Base-by-base conservation (phyloP, 768 basidiomycete genomes). In the Phaeotremella skinneri region DNA sequence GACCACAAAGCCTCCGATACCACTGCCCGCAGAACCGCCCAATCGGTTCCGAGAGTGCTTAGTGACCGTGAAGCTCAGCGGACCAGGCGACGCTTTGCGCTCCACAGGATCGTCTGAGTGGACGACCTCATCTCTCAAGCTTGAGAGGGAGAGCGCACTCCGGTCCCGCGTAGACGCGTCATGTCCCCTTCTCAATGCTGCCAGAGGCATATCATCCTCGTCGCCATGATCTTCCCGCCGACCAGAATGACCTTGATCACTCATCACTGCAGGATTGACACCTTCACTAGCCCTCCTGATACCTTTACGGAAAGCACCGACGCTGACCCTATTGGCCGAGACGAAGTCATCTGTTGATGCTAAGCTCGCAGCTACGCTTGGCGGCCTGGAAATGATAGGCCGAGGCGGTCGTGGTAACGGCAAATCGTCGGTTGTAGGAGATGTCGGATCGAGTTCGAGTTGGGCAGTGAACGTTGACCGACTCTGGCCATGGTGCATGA, bases 161-260 rank as follows among this genome's bases (percentile, higher is more conserved):
- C 43, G 9, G 34, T 37, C 34, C 34, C 34, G 7, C 34, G 34
- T 7, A 37, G 7, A 7, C 7, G 47, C n/a, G 14, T 52, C 49
- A 14, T 56, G 34, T 54, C 20, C 58, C 55, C 50, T 55, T 59
- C 26, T 57, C 58, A 14, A 72, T 26, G 42, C 61, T 2, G 49
- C 70, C 27, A 72, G 55, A 0, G 71, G 71, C 11, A 67, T n/a
- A 58, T 72, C 70, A 41, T 73, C 71, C 17, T 73, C 68, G 20
- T 65, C 67, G 6, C 49, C 62, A 4, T 23, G 27, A 25, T 39
- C 26, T 21, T 17, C 34, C 17, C 17, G 34, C 17, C 34, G 14
- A 11, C 32, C 4, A 14, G 58, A 55, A 61, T 58, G 47, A 42
- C 63, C 52, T n/a, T 51, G n/a, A 52, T 66, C 66, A 27, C 49